These are phyloP conservation scores for Fonsecaea multimorphosa DNA, from an alignment of 2,329 filamentous ascomycete genomes.

Conservation along the genomic window DNA sequence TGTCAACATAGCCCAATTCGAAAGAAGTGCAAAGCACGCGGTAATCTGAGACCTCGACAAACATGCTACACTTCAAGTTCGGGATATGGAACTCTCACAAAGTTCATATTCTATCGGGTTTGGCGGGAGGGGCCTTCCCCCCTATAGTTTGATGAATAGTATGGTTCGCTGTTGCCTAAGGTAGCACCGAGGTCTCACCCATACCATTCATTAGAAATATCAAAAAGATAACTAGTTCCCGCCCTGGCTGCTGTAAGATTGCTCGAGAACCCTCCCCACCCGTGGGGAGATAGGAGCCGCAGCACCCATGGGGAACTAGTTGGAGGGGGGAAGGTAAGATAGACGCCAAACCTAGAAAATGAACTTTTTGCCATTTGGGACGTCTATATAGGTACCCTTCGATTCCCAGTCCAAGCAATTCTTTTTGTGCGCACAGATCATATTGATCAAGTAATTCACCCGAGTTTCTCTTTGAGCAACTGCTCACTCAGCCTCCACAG, in stretches of 20 bases:
- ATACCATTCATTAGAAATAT: background rate
- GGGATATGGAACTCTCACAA: constrained; percentile 4
- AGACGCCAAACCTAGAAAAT: background rate
- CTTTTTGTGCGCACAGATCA: background rate
- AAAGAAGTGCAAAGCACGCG: background rate
- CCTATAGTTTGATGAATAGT: background rate
- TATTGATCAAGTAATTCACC: background rate
- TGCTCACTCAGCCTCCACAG: constrained; percentile 56
- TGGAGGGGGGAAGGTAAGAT: background rate
- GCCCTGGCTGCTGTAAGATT: too few relatives aligned
- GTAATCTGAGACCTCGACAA: background rate
- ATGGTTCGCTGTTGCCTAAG: background rate
- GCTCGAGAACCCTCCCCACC: too few relatives aligned
- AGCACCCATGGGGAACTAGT: too few relatives aligned
- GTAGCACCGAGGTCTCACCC: constrained; percentile 3
- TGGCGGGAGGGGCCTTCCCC: constrained; percentile 5
- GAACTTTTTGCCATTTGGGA: background rate
- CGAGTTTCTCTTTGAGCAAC: constrained; percentile 43
- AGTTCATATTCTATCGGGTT: constrained; percentile 4
- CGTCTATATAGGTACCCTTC: background rate
- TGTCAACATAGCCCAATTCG: constrained; percentile 1
- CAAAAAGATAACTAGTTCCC: too few relatives aligned
- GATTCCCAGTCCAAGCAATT: background rate
- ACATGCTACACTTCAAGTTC: background rate
- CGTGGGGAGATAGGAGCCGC: too few relatives aligned